A percentile compares a stretch with the other conserved stretches of the same genome.
These are phyloP conservation scores for Acer yangbiense DNA, from an alignment of 345 rosid species.

Conservation along the genomic window DNA sequence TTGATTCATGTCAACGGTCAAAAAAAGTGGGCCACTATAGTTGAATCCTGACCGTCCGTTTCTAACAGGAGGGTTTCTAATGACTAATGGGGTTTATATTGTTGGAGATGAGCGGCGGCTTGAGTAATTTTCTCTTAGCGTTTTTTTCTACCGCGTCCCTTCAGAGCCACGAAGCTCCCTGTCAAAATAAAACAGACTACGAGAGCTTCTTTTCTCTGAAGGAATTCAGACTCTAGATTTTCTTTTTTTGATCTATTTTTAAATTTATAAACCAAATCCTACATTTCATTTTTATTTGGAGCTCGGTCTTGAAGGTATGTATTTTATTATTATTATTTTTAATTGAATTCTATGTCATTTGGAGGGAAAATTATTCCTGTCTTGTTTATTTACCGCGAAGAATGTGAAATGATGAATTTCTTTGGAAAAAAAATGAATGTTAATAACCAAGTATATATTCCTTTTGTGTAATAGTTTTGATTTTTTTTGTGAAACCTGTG, in stretches of 20 bases:
- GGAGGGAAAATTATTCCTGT: constrained; percentile 6
- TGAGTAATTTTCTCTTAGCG: background rate
- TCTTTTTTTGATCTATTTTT: background rate
- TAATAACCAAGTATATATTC: background rate
- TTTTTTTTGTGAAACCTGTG: background rate
- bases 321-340: background rate
- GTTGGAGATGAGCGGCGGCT: background rate
- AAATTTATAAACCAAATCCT: background rate
- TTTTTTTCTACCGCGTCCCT: background rate
- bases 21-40: background rate
- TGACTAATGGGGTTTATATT: background rate
- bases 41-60: background rate
- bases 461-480: background rate
- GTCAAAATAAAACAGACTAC: background rate
- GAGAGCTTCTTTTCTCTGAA: background rate
- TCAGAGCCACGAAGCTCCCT: background rate
- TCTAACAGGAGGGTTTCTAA: background rate
- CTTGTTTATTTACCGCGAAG: background rate
- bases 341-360: background rate
- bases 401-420: background rate
- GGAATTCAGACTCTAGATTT: background rate
- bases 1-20: background rate
- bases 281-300: constrained; percentile 9
- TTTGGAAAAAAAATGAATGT: background rate
- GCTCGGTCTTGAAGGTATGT: constrained; percentile 20